phyloP scores from a whole-genome alignment of 2,329 filamentous ascomycete genomes.

The Venturiaceae sp. region DNA sequence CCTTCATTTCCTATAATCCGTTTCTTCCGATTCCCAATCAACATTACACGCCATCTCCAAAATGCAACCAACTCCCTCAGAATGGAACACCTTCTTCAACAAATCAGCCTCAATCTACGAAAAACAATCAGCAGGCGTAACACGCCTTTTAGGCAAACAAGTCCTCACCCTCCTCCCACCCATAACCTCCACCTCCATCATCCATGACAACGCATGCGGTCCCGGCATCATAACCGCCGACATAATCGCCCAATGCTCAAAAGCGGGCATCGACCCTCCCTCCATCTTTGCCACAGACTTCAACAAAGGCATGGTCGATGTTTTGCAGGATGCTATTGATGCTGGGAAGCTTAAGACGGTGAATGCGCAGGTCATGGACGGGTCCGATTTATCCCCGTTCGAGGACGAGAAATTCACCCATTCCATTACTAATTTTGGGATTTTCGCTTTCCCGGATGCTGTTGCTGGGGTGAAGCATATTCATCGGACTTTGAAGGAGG shows the following conservation, averaged over 20 bases:
- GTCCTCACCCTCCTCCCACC: slow-evolving; percentile 18
- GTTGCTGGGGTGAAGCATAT: slow-evolving; percentile 26
- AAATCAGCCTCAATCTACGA: slow-evolving; percentile 20
- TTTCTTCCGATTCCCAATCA: background rate
- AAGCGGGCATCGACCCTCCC: slow-evolving; percentile 5
- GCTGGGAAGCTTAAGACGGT: background rate
- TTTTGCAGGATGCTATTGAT: slow-evolving; percentile 10
- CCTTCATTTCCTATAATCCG: too few relatives aligned
- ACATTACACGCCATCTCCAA: background rate
- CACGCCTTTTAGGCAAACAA: slow-evolving; percentile 17
- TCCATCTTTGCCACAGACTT: slow-evolving; percentile 22
- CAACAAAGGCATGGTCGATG: slow-evolving; percentile 18
- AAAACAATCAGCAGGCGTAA: slow-evolving; percentile 19
- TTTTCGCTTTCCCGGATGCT: slow-evolving; percentile 25
- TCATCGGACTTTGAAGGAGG: slow-evolving; percentile 26
- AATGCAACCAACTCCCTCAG: background rate
- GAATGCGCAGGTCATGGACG: slow-evolving; percentile 1
- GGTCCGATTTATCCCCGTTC: slow-evolving; percentile 2
- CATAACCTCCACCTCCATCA: slow-evolving; percentile 17
- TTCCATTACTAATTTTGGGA: slow-evolving; percentile 29
- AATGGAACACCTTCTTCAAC: slow-evolving; percentile 14
- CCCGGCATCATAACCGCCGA: slow-evolving; percentile 19
- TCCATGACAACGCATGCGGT: slow-evolving; percentile 26
- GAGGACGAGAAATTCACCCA: slow-evolving; percentile 25
- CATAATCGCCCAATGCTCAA: slow-evolving; percentile 14